These are phyloP conservation scores for Umbelopsis vinacea DNA, from an alignment of 192 early-diverging fungal genomes.

Conservation along the genomic window DNA sequence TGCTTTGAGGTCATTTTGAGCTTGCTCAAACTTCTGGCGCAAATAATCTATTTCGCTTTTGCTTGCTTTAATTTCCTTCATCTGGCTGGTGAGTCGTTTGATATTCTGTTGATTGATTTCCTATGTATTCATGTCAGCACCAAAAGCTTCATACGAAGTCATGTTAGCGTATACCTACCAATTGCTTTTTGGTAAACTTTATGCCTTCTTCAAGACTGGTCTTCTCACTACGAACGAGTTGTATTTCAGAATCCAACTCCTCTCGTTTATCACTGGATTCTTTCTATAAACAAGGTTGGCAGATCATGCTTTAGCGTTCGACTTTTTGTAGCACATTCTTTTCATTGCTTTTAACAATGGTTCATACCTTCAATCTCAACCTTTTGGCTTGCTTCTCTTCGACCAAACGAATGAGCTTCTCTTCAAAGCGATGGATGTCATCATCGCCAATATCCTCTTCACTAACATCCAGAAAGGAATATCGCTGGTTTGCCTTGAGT, in stretches of 20 bases:
- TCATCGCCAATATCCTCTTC: slow-evolving; percentile 34
- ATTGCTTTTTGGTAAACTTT: slow-evolving; percentile 23
- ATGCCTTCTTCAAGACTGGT: slow-evolving; percentile 43
- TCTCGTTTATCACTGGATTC: slow-evolving; percentile 6
- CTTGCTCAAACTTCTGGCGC: slow-evolving; percentile 34
- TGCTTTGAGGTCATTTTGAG: slow-evolving; percentile 43
- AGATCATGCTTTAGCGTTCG: no score
- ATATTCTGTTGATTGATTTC: slow-evolving; percentile 45
- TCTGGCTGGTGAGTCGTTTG: slow-evolving; percentile 14
- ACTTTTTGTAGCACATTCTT: not conserved
- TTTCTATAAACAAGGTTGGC: not conserved
- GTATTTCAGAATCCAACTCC: slow-evolving; percentile 1
- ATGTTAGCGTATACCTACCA: not conserved
- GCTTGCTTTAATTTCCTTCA: slow-evolving; percentile 35
- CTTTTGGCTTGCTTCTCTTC: slow-evolving; percentile 34
- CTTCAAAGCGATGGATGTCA: slow-evolving; percentile 50
- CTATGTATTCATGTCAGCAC: slow-evolving; percentile 24
- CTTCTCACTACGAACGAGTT: slow-evolving; percentile 7
- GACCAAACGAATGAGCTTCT: slow-evolving; percentile 45
- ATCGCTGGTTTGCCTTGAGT: slow-evolving; percentile 38
- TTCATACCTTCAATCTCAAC: slow-evolving; percentile 28
- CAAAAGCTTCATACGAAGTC: not conserved
- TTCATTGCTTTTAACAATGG: not conserved
- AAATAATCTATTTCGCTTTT: slow-evolving; percentile 42
- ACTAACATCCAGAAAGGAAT: slow-evolving; percentile 48